Evolutionary conservation across 2,329 filamentous ascomycete genomes (phyloP).

Genomic region (Rugonectria rugulosa): DNA sequence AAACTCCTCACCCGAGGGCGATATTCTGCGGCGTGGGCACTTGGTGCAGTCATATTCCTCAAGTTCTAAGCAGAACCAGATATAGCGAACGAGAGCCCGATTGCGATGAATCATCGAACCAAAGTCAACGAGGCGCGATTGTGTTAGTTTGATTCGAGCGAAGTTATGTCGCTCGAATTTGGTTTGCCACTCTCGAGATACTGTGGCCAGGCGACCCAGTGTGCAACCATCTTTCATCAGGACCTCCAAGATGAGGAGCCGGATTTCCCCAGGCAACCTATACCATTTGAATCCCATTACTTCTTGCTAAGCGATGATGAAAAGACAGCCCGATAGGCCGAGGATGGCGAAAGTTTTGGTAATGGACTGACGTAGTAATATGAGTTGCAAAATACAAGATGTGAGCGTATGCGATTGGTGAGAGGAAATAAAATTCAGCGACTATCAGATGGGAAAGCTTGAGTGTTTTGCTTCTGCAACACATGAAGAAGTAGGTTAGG

Average conservation of each 20-base stretch:
- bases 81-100: conserved; percentile 33
- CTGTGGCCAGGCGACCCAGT: conserved; percentile 4
- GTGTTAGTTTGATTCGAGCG: conserved; percentile 40
- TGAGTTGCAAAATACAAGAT: no score
- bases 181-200: conserved; percentile 19
- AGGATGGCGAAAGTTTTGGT: no score
- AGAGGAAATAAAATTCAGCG: no score
- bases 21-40: neutral
- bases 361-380: no score
- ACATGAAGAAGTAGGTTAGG: no score
- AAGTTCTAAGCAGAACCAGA: conserved; percentile 36
- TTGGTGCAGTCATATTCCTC: conserved; percentile 24
- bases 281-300: no score
- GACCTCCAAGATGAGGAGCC: neutral
- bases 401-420: no score
- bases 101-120: conserved; percentile 39
- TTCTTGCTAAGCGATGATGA: no score
- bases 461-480: no score
- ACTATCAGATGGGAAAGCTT: no score
- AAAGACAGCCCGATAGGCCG: no score
- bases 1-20: neutral
- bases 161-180: conserved; percentile 16
- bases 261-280: neutral
- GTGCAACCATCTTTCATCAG: conserved; percentile 2
- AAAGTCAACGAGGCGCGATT: conserved; percentile 39